phyloP scores from a whole-genome alignment of 257 asterid species.

The Nicotiana sylvestris region DNA sequence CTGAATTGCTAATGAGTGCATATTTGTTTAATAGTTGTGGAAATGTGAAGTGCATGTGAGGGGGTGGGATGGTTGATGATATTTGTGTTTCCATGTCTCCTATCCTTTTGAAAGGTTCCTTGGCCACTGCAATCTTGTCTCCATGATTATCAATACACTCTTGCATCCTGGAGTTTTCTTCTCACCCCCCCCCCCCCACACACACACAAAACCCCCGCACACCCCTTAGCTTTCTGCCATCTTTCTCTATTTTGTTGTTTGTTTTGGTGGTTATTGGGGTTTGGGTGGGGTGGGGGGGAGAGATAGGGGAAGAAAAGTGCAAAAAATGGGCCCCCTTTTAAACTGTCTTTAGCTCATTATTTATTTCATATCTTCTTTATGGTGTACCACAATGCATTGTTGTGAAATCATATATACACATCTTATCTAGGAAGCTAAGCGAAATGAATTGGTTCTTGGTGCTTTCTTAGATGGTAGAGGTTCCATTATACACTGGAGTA shows the following conservation, averaged over 20 bases:
- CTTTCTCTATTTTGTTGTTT: not conserved
- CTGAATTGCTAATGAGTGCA: not conserved
- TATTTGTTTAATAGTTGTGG: not conserved
- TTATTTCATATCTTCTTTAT: not conserved
- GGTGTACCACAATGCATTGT: not conserved
- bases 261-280: no score
- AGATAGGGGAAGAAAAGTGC: not conserved
- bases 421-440: not conserved
- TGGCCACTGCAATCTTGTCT: conserved; percentile 28
- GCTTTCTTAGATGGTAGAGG: not conserved
- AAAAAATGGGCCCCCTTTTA: not conserved
- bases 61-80: conserved; percentile 28
- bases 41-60: conserved; percentile 46
- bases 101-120: conserved; percentile 21
- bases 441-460: not conserved
- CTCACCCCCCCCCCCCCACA: not conserved
- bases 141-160: conserved; percentile 2
- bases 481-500: not conserved
- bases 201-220: no score
- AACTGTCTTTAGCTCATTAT: not conserved
- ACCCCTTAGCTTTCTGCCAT: not conserved
- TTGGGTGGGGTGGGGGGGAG: not conserved
- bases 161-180: conserved; percentile 6
- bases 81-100: conserved; percentile 31
- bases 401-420: not conserved